These are phyloP conservation scores for Geotrichum bryndzae DNA, from an alignment of 1,139 yeast genomes.

Conservation along the genomic window DNA sequence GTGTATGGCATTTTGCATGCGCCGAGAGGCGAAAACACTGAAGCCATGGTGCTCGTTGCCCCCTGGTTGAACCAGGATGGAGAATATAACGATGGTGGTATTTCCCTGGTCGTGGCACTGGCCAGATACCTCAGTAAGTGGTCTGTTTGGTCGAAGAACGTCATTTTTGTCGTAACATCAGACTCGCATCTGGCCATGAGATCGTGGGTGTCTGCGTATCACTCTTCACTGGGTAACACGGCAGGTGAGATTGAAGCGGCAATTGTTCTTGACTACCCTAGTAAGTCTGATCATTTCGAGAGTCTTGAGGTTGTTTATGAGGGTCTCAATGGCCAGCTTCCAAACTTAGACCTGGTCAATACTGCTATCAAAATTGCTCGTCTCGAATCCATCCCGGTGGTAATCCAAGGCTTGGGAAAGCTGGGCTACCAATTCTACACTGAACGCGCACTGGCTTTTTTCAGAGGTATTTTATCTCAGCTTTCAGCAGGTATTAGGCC, in stretches of 20 bases:
- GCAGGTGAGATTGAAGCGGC: constrained; percentile 98
- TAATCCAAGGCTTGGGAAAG: constrained; percentile 52
- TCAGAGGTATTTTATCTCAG: constrained; percentile 60
- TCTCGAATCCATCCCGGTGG: constrained; percentile 67
- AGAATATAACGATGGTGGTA: constrained; percentile 67
- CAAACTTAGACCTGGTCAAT: constrained; percentile 84
- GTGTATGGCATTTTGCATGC: constrained; percentile 85
- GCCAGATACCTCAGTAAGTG: constrained; percentile 75
- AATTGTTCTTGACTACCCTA: constrained; percentile 70
- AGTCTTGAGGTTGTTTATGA: constrained; percentile 71
- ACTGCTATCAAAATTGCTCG: constrained; percentile 65
- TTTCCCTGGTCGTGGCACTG: constrained; percentile 64
- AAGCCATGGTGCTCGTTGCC: constrained; percentile 84
- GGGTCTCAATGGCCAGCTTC: constrained; percentile 92
- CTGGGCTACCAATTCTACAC: constrained; percentile 16
- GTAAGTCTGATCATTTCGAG: constrained; percentile 56
- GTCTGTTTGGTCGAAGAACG: constrained; percentile 94
- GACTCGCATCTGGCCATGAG: constrained; percentile 66
- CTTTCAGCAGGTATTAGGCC: constrained; percentile 62
- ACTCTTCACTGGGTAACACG: constrained; percentile 73
- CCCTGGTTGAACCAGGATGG: constrained; percentile 72
- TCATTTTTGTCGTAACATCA: constrained; percentile 76
- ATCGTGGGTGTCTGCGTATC: constrained; percentile 93
- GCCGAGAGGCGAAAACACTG: constrained; percentile 94
- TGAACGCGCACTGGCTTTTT: constrained; percentile 54